Evolutionary conservation across 2,329 filamentous ascomycete genomes (phyloP).

Genomic region (Tolypocladium pustulatum): DNA sequence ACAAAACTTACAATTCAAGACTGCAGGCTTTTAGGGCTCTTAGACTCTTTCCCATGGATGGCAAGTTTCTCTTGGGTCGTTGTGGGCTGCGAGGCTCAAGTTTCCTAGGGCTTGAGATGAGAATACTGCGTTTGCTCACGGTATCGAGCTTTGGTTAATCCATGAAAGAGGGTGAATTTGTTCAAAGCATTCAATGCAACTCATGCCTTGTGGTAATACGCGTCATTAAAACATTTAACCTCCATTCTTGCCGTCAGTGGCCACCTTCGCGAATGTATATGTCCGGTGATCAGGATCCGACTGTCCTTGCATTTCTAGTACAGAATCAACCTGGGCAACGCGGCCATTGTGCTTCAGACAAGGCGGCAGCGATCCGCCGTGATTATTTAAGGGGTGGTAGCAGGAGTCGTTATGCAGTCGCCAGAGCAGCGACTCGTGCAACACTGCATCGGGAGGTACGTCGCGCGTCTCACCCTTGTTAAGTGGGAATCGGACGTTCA

Average conservation of each 20-base stretch:
- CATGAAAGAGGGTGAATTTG: no score
- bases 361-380: constrained; percentile 15
- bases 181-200: no score
- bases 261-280: neutral
- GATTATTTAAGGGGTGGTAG: constrained; percentile 24
- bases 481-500: constrained; percentile 24
- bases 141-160: no score
- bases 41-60: no score
- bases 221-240: neutral
- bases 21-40: no score
- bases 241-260: neutral
- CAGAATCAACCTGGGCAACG: neutral
- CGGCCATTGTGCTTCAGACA: constrained; percentile 17
- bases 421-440: constrained; percentile 26
- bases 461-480: constrained; percentile 25
- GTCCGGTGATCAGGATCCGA: neutral
- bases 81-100: no score
- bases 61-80: no score
- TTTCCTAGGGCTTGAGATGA: no score
- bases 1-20: no score
- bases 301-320: neutral
- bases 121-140: no score
- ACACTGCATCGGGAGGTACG: constrained; percentile 25
- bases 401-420: constrained; percentile 16
- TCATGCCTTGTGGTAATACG: neutral